Conservation (phyloP, 1,139 yeast species). For the Kodamaea suecica region DNA sequence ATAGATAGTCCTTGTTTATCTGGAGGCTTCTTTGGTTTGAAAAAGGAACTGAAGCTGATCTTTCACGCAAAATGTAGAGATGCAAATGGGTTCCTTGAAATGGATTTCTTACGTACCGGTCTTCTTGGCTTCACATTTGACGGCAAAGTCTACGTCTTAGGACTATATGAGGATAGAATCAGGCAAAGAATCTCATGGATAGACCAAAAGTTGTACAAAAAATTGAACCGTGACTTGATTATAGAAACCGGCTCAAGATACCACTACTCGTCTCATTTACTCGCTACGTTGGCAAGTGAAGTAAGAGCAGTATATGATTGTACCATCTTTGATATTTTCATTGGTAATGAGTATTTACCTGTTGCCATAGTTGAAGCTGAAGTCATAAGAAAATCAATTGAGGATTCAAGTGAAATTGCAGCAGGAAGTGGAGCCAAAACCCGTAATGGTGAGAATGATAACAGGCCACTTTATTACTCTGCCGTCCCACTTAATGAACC, state of each 20-base stretch:
- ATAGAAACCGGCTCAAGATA: slow-evolving; percentile 50
- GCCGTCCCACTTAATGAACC: slow-evolving; percentile 52
- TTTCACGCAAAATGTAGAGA: slow-evolving; percentile 82
- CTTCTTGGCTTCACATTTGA: slow-evolving; percentile 81
- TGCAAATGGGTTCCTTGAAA: slow-evolving; percentile 61
- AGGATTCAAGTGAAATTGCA: slow-evolving; percentile 15
- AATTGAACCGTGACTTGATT: slow-evolving; percentile 29
- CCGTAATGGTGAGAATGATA: slow-evolving; percentile 13
- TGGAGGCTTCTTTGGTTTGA: slow-evolving; percentile 82
- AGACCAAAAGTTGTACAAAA: slow-evolving; percentile 44
- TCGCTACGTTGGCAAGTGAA: slow-evolving; percentile 76
- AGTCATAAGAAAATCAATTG: slow-evolving; percentile 47
- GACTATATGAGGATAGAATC: slow-evolving; percentile 87
- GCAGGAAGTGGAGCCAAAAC: slow-evolving; percentile 18
- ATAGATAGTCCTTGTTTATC: slow-evolving; percentile 85
- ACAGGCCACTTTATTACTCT: slow-evolving; percentile 19
- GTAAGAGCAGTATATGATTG: slow-evolving; percentile 86
- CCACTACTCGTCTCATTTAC: slow-evolving; percentile 82
- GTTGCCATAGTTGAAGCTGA: slow-evolving; percentile 87
- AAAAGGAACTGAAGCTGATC: slow-evolving; percentile 65
- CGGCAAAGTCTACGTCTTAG: slow-evolving; percentile 85
- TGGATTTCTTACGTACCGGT: slow-evolving; percentile 88
- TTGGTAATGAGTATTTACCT: slow-evolving; percentile 82
- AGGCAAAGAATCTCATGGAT: slow-evolving; percentile 71
- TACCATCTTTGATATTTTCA: slow-evolving; percentile 83